A percentile compares a stretch with the other conserved stretches of the same genome.
phyloP scores from a whole-genome alignment of 352 stramenopile genomes.

The Salisapilia sapeloensis region DNA sequence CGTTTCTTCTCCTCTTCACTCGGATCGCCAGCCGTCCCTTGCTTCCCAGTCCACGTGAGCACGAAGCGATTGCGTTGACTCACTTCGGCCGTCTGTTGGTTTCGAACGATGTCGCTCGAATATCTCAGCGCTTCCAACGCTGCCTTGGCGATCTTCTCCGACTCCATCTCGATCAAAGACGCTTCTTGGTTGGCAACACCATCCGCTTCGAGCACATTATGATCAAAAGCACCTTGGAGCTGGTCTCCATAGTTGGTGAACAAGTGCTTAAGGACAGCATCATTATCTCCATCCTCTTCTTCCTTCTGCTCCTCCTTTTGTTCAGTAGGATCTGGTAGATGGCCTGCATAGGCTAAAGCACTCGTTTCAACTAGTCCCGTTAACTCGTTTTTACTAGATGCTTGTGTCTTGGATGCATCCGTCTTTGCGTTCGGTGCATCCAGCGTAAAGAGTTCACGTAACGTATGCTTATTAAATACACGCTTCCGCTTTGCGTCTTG shows the following conservation, averaged over 20 bases:
- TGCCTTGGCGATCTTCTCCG: constrained; percentile 77
- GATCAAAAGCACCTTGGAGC: constrained; percentile 92
- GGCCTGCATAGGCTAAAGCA: not conserved
- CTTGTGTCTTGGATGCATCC: no score
- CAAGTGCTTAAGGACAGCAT: constrained; percentile 78
- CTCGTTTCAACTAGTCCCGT: no score
- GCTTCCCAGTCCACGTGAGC: constrained; percentile 62
- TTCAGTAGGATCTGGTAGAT: constrained; percentile 3
- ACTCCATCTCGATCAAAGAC: constrained; percentile 85
- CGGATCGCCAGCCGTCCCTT: constrained; percentile 50
- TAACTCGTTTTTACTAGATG: no score
- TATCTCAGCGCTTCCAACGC: constrained; percentile 63
- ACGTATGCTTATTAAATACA: constrained; percentile 93
- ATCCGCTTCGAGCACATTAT: constrained; percentile 85
- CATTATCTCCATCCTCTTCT: constrained; percentile 57
- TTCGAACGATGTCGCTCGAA: constrained; percentile 52
- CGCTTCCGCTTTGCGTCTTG: constrained; percentile 92
- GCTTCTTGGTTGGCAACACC: constrained; percentile 79
- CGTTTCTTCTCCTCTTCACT: constrained; percentile 6
- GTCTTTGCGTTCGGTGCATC: constrained; percentile 16
- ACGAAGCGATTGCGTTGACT: no score
- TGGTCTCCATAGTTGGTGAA: constrained; percentile 83
- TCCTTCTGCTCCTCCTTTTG: constrained; percentile 24
- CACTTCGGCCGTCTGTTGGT: constrained; percentile 32
- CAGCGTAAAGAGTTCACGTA: constrained; percentile 93